phyloP scores from a whole-genome alignment of 2,329 filamentous ascomycete species.

The Colletotrichum gigasporum region DNA sequence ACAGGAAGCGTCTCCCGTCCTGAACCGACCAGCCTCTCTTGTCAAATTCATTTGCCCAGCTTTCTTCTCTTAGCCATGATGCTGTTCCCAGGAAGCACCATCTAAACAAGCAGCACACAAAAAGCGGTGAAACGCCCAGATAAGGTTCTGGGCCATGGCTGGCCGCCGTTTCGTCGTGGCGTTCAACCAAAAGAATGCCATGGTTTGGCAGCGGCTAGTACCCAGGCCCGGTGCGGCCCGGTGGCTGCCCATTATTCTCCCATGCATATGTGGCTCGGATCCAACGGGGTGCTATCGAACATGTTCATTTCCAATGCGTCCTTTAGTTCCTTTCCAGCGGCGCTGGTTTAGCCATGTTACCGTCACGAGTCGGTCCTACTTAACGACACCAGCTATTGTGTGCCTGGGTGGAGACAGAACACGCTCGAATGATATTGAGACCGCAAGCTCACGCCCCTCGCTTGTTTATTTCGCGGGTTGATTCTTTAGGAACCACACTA shows the following conservation, averaged over 20 bases:
- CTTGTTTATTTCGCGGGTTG: too few species aligned
- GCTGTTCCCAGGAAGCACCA: too few species aligned
- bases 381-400: not conserved
- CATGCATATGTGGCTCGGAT: not conserved
- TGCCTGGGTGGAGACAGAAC: too few species aligned
- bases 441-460: too few species aligned
- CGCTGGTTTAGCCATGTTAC: not conserved
- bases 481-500: too few species aligned
- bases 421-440: too few species aligned
- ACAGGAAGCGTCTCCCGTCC: not conserved
- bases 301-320: not conserved
- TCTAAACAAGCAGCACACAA: not conserved
- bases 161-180: not conserved
- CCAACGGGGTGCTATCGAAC: not conserved
- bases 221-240: conserved; percentile 15
- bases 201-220: conserved; percentile 8
- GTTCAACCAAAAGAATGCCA: not conserved
- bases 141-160: not conserved
- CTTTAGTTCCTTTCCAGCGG: not conserved
- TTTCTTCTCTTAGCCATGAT: not conserved
- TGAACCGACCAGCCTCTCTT: not conserved
- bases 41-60: not conserved
- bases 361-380: not conserved
- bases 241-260: not conserved
- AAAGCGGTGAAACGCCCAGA: conserved; percentile 13